These are phyloP conservation scores for Coniochaeta sp. DNA, from an alignment of 2,329 filamentous ascomycete species.

Conservation along the genomic window DNA sequence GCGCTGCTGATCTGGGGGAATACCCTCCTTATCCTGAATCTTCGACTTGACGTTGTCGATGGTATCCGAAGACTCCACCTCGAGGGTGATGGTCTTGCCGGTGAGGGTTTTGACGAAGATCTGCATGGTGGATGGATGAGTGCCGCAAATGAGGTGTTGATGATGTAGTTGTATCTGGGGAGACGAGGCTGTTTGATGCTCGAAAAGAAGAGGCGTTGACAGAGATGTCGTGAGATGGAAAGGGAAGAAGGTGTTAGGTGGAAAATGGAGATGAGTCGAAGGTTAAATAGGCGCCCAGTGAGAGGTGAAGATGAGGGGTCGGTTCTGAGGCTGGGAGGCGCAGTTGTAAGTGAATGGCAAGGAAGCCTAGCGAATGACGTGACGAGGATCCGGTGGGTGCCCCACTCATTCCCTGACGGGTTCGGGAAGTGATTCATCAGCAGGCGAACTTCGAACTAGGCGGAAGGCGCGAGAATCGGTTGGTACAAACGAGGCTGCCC, in stretches of 20 bases:
- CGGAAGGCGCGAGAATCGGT: constrained; percentile 16
- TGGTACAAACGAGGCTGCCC: constrained; percentile 7
- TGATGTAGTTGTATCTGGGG: neutral
- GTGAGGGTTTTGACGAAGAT: constrained; percentile 43
- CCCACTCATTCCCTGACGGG: neutral
- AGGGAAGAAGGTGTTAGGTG: constrained; percentile 15
- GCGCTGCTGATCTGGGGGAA: constrained; percentile 78
- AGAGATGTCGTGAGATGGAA: constrained; percentile 11
- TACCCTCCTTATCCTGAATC: constrained; percentile 88
- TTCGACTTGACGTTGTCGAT: constrained; percentile 86
- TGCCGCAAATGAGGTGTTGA: neutral
- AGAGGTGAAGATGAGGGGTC: constrained; percentile 13
- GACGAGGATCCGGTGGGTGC: neutral
- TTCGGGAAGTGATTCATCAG: constrained; percentile 7
- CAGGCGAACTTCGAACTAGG: constrained; percentile 9
- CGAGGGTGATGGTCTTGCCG: constrained; percentile 80
- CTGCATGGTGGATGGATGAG: constrained; percentile 10
- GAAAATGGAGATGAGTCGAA: constrained; percentile 11
- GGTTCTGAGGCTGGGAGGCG: constrained; percentile 14
- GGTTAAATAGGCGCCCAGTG: constrained; percentile 16
- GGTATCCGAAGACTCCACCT: constrained; percentile 70
- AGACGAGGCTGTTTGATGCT: neutral
- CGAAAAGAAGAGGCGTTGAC: neutral
- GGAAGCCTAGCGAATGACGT: constrained; percentile 9
- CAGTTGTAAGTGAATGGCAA: constrained; percentile 18